Percentiles rank a stretch among this genome's conserved stretches.
Evolutionary conservation across 2,329 filamentous ascomycete genomes (phyloP).

Genomic region (Hymenoscyphus occultus): DNA sequence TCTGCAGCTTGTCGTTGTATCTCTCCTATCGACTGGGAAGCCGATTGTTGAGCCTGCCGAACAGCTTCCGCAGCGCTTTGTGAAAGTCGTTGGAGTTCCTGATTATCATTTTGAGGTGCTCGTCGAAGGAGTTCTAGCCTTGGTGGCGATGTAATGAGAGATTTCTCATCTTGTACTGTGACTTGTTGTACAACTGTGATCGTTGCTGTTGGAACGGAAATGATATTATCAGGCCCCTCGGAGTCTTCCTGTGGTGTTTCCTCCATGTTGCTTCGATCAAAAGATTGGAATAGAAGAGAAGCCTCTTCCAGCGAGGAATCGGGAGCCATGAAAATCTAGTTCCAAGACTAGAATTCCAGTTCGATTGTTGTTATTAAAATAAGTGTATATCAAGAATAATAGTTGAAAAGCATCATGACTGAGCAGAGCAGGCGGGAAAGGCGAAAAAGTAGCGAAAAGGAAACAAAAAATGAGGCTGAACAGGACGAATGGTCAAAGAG

Average conservation of each 20-base stretch:
- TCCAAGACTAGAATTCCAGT: not conserved
- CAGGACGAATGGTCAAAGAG: conserved; percentile 10
- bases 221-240: not conserved
- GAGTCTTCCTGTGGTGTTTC: conserved; percentile 12
- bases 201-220: conserved; percentile 8
- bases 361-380: not conserved
- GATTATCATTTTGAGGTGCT: conserved; percentile 24
- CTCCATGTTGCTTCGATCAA: conserved; percentile 23
- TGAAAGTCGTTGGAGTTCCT: conserved; percentile 22
- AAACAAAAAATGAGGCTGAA: conserved; percentile 13
- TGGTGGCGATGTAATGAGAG: conserved; percentile 28
- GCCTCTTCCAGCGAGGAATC: conserved; percentile 30
- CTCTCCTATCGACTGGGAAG: conserved; percentile 1
- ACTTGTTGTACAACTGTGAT: conserved; percentile 15
- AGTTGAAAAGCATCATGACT: conserved; percentile 25
- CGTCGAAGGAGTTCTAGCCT: conserved; percentile 22
- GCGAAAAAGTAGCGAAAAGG: conserved; percentile 9
- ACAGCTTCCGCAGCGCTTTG: conserved; percentile 29
- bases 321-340: conserved; percentile 17
- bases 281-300: conserved; percentile 18
- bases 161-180: conserved; percentile 20
- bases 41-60: conserved; percentile 20
- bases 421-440: conserved; percentile 21
- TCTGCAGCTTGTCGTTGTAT: conserved; percentile 12
- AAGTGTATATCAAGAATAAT: conserved; percentile 4